Base-by-base conservation (phyloP, 768 basidiomycete species). In the Leccinum subgranulosum region DNA sequence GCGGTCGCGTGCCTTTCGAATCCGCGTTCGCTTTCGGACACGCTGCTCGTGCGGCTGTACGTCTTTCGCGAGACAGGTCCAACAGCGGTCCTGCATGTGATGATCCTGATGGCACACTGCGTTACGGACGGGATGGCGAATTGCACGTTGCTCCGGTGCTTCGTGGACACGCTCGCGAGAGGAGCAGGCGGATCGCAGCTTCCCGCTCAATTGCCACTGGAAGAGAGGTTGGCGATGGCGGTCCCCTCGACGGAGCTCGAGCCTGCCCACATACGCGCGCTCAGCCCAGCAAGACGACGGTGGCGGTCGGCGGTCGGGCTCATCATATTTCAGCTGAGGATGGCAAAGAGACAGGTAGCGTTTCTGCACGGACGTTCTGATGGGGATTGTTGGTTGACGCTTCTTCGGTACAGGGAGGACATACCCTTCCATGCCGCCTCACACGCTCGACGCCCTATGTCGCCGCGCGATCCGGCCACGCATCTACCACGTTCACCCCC, bases 71-170 rank as follows among this genome's bases (percentile, higher is more conserved):
- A 76, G 55, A 68, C 65, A 6, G 49, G 28, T 31, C 5, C 55
- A 10, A 41, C 10, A 10, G 69, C 72, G 17, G 65, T 56, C 6
- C 69, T 77, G 49, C 79, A 84, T 59, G 41, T 83, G 48, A 51
- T 82, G 25, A 63, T 81, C 21, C 64, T 76, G 41, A 67, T 76
- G 15, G 75, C 82, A 1, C 84, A 86, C 64, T 69, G 71, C 49
- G 78, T 85, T 45, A 75, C 79, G 0, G 84, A 86, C 63, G 81
- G 78, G 17, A 75, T 75, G 46, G 72, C 77, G 11, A 79, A 76
- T 57, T 57, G 62, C 8, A 76, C 75, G 1, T 59, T 84, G 12
- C 48, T 77, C 52, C 77, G 77, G 53, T 73, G 73, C 19, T 79
- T 85, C 53, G 61, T 84, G 49, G 74, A 83, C 29, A 67, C 74